phyloP scores from a whole-genome alignment of 2,329 filamentous ascomycete species.

The Fonsecaea monophora region DNA sequence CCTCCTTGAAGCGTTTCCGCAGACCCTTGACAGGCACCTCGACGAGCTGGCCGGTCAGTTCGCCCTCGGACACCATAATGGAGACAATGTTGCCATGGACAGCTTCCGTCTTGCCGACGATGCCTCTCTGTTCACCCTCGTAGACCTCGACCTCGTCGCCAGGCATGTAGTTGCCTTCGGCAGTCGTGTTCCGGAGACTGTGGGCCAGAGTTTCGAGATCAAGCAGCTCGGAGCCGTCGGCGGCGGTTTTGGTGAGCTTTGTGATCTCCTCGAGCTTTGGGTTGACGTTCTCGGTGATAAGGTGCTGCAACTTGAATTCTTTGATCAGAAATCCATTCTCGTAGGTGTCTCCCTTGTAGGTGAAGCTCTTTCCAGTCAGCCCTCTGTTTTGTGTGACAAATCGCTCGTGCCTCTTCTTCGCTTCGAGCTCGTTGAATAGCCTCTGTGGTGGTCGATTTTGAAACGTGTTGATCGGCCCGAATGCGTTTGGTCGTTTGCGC shows the following conservation, averaged over 20 bases:
- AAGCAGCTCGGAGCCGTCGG: conserved; percentile 91
- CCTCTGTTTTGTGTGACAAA: conserved; percentile 60
- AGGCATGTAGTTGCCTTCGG: conserved; percentile 82
- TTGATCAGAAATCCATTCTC: conserved; percentile 93
- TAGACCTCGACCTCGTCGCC: conserved; percentile 98
- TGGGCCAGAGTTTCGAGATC: conserved; percentile 90
- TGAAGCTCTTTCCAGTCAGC: conserved; percentile 73
- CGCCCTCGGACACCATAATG: conserved; percentile 81
- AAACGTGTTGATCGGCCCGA: conserved; percentile 55
- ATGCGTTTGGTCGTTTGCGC: conserved; percentile 72
- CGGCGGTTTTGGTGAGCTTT: conserved; percentile 84
- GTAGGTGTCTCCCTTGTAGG: conserved; percentile 86
- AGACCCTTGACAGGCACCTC: conserved; percentile 92
- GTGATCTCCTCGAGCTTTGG: conserved; percentile 94
- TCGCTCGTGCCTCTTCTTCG: conserved; percentile 81
- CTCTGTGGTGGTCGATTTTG: conserved; percentile 81
- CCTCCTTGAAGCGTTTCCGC: conserved; percentile 88
- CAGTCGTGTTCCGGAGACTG: conserved; percentile 83
- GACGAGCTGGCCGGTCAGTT: conserved; percentile 80
- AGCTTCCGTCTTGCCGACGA: conserved; percentile 82
- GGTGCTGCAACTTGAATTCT: conserved; percentile 85
- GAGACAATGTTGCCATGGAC: conserved; percentile 93
- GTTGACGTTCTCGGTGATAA: conserved; percentile 88
- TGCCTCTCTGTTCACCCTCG: conserved; percentile 90
- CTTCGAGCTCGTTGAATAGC: conserved; percentile 91